These are phyloP conservation scores for Sarocladium oryzae DNA, from an alignment of 2,329 filamentous ascomycete species.

Conservation along the genomic window DNA sequence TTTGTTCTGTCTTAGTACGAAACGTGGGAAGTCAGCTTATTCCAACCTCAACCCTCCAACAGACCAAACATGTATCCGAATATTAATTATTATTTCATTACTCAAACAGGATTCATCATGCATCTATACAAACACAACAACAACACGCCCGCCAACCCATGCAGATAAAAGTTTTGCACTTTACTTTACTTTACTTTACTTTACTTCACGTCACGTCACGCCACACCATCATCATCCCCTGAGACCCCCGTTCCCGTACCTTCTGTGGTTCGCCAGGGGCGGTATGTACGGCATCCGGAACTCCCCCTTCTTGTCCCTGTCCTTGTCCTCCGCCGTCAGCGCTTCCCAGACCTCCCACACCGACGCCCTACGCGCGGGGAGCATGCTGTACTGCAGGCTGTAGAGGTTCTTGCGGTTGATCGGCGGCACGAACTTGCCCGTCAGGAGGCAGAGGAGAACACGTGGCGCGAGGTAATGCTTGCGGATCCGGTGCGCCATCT, in stretches of 20 bases:
- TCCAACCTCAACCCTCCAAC: too few species aligned
- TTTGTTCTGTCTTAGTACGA: too few species aligned
- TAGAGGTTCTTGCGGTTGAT: constrained; percentile 94
- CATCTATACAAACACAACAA: too few species aligned
- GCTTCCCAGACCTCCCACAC: constrained; percentile 82
- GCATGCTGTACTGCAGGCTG: constrained; percentile 95
- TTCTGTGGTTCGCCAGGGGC: constrained; percentile 5
- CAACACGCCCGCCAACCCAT: too few species aligned
- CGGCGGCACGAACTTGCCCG: constrained; percentile 87
- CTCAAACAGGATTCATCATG: too few species aligned
- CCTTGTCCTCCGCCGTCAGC: constrained; percentile 36
- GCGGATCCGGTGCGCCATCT: constrained; percentile 83
- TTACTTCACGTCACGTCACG: too few species aligned
- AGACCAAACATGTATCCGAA: too few species aligned
- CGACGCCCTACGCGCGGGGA: constrained; percentile 73
- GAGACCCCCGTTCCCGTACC: constrained; percentile 20
- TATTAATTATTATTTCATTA: too few species aligned
- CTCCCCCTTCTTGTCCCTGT: not conserved
- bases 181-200: too few species aligned
- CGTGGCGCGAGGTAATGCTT: constrained; percentile 91
- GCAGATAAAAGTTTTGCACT: too few species aligned
- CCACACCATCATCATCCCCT: not conserved
- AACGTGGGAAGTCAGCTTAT: too few species aligned
- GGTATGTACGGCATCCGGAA: constrained; percentile 10
- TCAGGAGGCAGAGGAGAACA: constrained; percentile 81